Base-by-base conservation (phyloP, 2,329 filamentous ascomycete genomes). In the Dothideomycetes sp. region DNA sequence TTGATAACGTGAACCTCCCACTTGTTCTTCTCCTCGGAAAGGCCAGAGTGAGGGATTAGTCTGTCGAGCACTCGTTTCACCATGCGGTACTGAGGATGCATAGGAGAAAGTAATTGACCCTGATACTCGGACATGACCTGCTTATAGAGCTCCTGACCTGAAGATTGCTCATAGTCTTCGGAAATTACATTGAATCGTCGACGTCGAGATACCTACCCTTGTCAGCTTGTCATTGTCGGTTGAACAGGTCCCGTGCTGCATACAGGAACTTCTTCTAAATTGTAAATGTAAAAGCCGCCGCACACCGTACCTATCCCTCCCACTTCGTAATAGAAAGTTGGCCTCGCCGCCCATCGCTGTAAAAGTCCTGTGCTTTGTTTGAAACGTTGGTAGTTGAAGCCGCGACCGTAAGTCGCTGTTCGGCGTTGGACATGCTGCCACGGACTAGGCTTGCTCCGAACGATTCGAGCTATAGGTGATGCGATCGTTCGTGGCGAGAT, bases 1-100 rank as follows among this genome's bases (percentile, higher is more conserved):
- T 84, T 71, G 50, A 89, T 85, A 5, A 89, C 82, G 50, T 72
- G 67, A 3, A 88, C 70, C 60, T 86, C 79, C 83, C 84, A 88
- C 10, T 74, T 55, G 42, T 57, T 43, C 32, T 70, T 61, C 45
- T 70, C 54, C 3, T 37, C 47, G n/a, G 47, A 59, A 39, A 83
- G 62, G 4, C 79, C 79, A 47, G 73, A 78, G 37, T 78, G 77
- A 4, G 79, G 79, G 18, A 87, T 73, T 50, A 89, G 57, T 40
- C 77, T 63, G 38, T 65, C 55, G 68, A 88, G 71, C 10, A 88
- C 80, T 43, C 72, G 64, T 53, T 70, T 67, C 5, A 87, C 81
- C 56, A 63, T 56, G 19, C 54, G 49, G 19, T 69, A 65, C 35
- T 81, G 67, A 27, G 65, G 65, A 52, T 85, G 79, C 58, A 66